These are phyloP conservation scores for Aureobasidium sp. DNA, from an alignment of 2,329 filamentous ascomycete species.

Conservation along the genomic window DNA sequence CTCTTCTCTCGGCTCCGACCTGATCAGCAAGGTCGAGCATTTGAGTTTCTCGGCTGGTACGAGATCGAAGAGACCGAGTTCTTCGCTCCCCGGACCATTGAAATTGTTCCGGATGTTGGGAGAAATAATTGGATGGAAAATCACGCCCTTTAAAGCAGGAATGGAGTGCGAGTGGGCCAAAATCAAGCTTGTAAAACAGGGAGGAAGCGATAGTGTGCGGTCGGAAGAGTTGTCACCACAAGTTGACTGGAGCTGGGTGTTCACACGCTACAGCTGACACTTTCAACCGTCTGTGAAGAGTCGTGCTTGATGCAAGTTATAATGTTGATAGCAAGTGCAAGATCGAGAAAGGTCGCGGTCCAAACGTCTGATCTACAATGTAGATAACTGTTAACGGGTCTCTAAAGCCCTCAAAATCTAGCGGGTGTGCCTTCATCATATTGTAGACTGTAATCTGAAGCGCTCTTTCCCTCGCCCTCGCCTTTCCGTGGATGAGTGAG, in stretches of 20 bases:
- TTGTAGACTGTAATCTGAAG: too few relatives aligned
- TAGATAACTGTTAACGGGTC: too few relatives aligned
- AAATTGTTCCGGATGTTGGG: not conserved
- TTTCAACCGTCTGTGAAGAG: not conserved
- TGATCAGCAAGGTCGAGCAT: not conserved
- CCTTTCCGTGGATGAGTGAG: too few relatives aligned
- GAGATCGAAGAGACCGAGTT: not conserved
- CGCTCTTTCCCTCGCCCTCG: too few relatives aligned
- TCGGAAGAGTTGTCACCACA: not conserved
- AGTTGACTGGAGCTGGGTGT: too few relatives aligned
- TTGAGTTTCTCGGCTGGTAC: not conserved
- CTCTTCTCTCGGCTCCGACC: not conserved
- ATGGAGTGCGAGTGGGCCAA: not conserved
- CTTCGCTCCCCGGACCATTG: not conserved
- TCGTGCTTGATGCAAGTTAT: not conserved
- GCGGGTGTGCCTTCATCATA: too few relatives aligned
- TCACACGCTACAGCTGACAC: too few relatives aligned
- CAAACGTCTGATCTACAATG: too few relatives aligned
- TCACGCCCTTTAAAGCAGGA: not conserved
- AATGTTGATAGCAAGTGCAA: not conserved
- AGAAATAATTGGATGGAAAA: not conserved
- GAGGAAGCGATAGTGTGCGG: not conserved
- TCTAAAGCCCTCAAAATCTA: too few relatives aligned
- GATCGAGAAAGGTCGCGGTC: not conserved
- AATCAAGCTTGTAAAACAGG: not conserved